Base-by-base conservation (phyloP, 257 asterid species). In the Lavandula angustifolia region DNA sequence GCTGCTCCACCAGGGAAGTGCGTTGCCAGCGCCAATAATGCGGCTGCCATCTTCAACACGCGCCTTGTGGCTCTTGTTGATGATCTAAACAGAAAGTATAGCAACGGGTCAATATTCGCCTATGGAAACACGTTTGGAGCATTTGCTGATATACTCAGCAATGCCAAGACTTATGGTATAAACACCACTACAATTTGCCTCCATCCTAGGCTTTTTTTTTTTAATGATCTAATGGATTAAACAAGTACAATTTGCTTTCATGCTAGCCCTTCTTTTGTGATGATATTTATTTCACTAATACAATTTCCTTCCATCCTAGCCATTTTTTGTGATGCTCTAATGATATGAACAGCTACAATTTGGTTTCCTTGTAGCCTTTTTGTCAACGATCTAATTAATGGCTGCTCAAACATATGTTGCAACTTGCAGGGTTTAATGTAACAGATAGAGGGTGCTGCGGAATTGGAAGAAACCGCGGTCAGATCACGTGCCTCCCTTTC, bases 371-470 rank as follows among this genome's bases (percentile, higher is more conserved):
- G 2, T n/a, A 42, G 13, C 37, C 5, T 22, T 27, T 41, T 41
- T 5, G 2, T 0, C 10, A 31, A 9, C 10, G 40, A 29, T 7
- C 14, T 47, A 47, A 47, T 43, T 47, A 47, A 47, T 43, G 42
- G 32, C 55, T 9, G 11, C 7, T 13, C 0, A 14, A 57, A 0
- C n/a, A 1, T 3, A 3, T 42, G 13, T 0, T 63, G 2, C 27
- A 22, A 22, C 27, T 22, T 60, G 78, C 52, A 85, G 96, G 96
- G 43, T 77, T 89, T 54, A 70, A 37, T 3, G 95, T 84, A 17
- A 71, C 70, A 4, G 91, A 89, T 35, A 75, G 47, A 67, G 96
- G 80, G 2, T 89, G 96, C 47, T 89, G 96, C 56, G 96, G 96
- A 5, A 73, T 86, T 3, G 92, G 95, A 22, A 86, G 85, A 67